A percentile compares a stretch with the other conserved stretches of the same genome.
These are phyloP conservation scores for Seminavis robusta DNA, from an alignment of 108 stramenopile genomes.

Conservation along the genomic window DNA sequence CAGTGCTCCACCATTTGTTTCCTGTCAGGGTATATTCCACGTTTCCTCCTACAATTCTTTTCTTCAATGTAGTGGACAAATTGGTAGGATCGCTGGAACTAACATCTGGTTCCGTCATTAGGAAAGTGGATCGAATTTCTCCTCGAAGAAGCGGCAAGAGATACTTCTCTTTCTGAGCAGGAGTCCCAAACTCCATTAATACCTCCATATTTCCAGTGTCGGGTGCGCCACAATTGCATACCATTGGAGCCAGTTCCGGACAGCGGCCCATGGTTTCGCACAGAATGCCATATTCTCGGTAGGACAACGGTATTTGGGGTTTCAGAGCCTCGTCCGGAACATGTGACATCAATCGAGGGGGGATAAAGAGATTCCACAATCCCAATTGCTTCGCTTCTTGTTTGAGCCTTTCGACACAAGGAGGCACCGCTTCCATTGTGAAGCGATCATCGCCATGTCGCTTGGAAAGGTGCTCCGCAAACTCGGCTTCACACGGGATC, in stretches of 20 bases:
- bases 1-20: slow-evolving; percentile 91
- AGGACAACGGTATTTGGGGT: slow-evolving; percentile 43
- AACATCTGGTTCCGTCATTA: slow-evolving; percentile 97
- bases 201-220: slow-evolving; percentile 99
- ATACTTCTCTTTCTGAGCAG: slow-evolving; percentile 63
- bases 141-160: slow-evolving; percentile 80
- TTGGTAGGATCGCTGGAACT: slow-evolving; percentile 93
- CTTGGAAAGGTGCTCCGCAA: slow-evolving; percentile 49
- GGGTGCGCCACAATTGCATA: slow-evolving; percentile 95
- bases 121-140: slow-evolving; percentile 79
- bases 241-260: slow-evolving; percentile 76
- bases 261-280: slow-evolving; percentile 90
- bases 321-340: slow-evolving; percentile 19
- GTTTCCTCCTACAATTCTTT: slow-evolving; percentile 5
- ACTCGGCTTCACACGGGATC: slow-evolving; percentile 79
- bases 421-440: slow-evolving; percentile 65
- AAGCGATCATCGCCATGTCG: slow-evolving; percentile 58
- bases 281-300: slow-evolving; percentile 83
- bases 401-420: slow-evolving; percentile 59
- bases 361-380: slow-evolving; percentile 91
- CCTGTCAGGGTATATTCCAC: slow-evolving; percentile 70
- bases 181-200: slow-evolving; percentile 84
- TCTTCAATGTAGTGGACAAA: slow-evolving; percentile 60
- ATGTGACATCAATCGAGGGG: slow-evolving; percentile 36
- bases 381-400: slow-evolving; percentile 60